Percentiles rank a stretch among this genome's conserved stretches.
phyloP scores from a whole-genome alignment of 805 yeast genomes.

The Blastobotrys americana region DNA sequence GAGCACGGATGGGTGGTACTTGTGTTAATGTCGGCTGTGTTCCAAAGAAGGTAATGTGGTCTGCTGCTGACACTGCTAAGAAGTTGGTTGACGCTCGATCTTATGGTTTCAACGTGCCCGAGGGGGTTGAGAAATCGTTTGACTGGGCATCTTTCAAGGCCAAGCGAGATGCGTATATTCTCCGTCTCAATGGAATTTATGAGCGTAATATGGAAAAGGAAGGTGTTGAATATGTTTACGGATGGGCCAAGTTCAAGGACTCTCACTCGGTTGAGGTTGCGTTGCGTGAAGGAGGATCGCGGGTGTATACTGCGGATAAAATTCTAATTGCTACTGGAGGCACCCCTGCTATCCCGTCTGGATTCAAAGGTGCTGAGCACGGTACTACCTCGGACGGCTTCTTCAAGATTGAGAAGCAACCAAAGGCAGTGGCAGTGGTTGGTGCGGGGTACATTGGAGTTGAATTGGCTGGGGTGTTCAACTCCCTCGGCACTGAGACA shows the following conservation, averaged over 20 bases:
- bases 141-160: constrained; percentile 76
- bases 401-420: constrained; percentile 72
- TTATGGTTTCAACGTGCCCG: constrained; percentile 68
- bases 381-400: constrained; percentile 91
- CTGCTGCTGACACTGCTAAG: constrained; percentile 83
- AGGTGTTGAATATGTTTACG: constrained; percentile 79
- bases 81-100: constrained; percentile 66
- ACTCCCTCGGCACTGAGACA: constrained; percentile 78
- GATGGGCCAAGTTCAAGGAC: constrained; percentile 67
- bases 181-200: constrained; percentile 86
- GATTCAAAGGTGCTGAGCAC: constrained; percentile 70
- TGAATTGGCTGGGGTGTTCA: constrained; percentile 91
- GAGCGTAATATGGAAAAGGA: constrained; percentile 81
- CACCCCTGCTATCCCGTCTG: constrained; percentile 58
- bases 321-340: constrained; percentile 94
- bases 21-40: constrained; percentile 99
- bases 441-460: constrained; percentile 98
- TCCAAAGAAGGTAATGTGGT: constrained; percentile 99
- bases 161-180: constrained; percentile 87
- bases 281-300: constrained; percentile 48
- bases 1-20: constrained; percentile 85
- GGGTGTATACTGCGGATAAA: constrained; percentile 68
- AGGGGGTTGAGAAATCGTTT: constrained; percentile 51
- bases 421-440: constrained; percentile 85
- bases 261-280: constrained; percentile 59